These are phyloP conservation scores for Diaporthe eres DNA, from an alignment of 2,329 filamentous ascomycete genomes.

Conservation along the genomic window DNA sequence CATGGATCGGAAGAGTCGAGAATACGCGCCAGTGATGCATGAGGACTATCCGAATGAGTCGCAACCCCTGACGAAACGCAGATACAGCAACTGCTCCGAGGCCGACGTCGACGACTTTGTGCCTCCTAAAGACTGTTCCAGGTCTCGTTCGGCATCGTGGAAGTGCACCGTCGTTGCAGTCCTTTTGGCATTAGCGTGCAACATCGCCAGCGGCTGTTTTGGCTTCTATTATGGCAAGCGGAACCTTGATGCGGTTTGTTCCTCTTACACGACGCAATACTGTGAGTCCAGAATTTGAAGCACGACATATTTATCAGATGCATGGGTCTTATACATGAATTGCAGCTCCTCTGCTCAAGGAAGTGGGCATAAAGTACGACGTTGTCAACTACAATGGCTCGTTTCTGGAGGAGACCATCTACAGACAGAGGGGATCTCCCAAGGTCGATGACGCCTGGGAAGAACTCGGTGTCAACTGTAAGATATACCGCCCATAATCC, in stretches of 20 bases:
- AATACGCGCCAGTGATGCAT: background rate
- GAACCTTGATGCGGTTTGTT: conserved; percentile 46
- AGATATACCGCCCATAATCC: conserved; percentile 40
- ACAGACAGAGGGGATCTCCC: conserved; percentile 63
- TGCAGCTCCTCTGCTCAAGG: conserved; percentile 53
- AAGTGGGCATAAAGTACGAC: conserved; percentile 53
- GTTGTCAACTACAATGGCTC: conserved; percentile 67
- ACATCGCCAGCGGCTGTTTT: background rate
- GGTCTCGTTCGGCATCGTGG: background rate
- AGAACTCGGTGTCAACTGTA: conserved; percentile 60
- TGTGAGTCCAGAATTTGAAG: conserved; percentile 48
- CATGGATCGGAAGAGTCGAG: background rate
- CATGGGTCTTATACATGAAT: rapidly evolving
- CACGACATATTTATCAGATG: background rate
- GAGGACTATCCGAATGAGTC: conserved; percentile 17
- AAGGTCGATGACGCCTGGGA: conserved; percentile 73
- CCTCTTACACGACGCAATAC: conserved; percentile 53
- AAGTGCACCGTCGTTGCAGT: background rate
- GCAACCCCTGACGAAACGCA: conserved; percentile 14
- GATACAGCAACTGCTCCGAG: conserved; percentile 19
- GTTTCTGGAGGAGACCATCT: conserved; percentile 68
- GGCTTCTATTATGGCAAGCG: background rate
- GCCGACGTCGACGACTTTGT: background rate
- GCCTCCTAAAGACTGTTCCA: background rate
- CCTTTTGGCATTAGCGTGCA: background rate